Evolutionary conservation across 2,329 filamentous ascomycete genomes (phyloP), one percentile per base, ranked within the genome.

Genomic region (Gnomoniopsis sp.): DNA sequence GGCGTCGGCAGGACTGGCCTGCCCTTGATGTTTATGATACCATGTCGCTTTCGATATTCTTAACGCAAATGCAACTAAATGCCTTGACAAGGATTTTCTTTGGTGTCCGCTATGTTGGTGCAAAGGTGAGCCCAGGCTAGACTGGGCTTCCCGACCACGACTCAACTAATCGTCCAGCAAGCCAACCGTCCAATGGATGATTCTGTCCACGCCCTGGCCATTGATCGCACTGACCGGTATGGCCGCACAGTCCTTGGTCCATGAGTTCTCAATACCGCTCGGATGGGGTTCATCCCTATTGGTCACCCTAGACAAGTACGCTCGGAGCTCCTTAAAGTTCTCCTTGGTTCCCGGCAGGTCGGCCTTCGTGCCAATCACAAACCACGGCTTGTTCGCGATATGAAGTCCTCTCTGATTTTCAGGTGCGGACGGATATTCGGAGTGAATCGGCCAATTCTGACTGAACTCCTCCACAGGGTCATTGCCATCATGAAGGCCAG

Each of bases 341-440:
- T 86, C 82, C 71, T 92, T 84, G 2, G 95, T 96, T 3, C 82
- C 83, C 3, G 87, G 84, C 56, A 96, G 71, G 71, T 98, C 93
- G 1, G 91, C 93, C 74, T 98, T 98, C 21, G 93, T 97, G 1
- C 91, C 93, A 47, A 97, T 87, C 6, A 97, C 93, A 68, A 96
- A 95, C 95, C 95, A 99, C 1, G 95, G 93, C 76, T 99, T 99
- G 36, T 84, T 85, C n/a, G 90, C 89, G 64, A 98, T 96, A 44
- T 88, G 85, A n/a, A 90, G 70, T n/a, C 73, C 79, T 3, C 72
- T 70, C 46, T 68, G 63, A 63, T 52, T 63, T 14, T 62, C 63
- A 6, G 67, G 64, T 1, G 65, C 57, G n/a, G 64, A 54, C 3
- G 66, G 64, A 11, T 67, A 68, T 44, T 70, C 72, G 21, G 70